Evolutionary conservation across 345 rosid species (phyloP).

Genomic region (Citrus sinensis): DNA sequence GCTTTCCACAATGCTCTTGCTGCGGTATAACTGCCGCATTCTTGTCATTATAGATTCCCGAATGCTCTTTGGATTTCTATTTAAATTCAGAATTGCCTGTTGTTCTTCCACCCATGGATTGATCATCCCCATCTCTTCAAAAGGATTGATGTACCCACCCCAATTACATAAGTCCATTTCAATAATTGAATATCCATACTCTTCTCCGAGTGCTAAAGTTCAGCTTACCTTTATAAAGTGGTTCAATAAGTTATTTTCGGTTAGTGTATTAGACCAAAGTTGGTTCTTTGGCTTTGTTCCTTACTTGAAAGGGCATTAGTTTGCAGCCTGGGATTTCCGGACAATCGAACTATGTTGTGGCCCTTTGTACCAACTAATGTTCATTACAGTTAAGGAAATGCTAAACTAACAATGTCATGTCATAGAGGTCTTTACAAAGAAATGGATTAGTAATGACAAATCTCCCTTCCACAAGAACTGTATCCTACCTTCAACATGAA

Average conservation of each 20-base stretch:
- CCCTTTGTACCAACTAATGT: background rate
- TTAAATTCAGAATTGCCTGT: background rate
- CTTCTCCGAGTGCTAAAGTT: background rate
- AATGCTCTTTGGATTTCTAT: background rate
- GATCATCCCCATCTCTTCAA: background rate
- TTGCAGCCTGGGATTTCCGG: background rate
- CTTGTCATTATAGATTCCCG: background rate
- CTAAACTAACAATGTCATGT: background rate
- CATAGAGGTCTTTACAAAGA: background rate
- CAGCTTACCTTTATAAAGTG: background rate
- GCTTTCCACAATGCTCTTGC: too few species aligned
- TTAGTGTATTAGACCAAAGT: background rate
- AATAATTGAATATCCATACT: background rate
- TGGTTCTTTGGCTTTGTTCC: background rate
- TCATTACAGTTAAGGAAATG: background rate
- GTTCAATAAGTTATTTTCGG: background rate
- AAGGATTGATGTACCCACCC: background rate
- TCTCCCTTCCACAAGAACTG: background rate
- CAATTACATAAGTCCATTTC: background rate
- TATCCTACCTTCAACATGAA: conserved; percentile 12
- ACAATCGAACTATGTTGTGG: background rate
- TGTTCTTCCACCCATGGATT: background rate
- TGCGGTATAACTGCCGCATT: background rate
- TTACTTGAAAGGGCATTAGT: background rate
- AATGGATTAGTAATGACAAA: background rate